A percentile compares a stretch with the other conserved stretches of the same genome.
Evolutionary conservation across 164 flowering plant genomes (phyloP).

Genomic region (Umbellularia californica): DNA sequence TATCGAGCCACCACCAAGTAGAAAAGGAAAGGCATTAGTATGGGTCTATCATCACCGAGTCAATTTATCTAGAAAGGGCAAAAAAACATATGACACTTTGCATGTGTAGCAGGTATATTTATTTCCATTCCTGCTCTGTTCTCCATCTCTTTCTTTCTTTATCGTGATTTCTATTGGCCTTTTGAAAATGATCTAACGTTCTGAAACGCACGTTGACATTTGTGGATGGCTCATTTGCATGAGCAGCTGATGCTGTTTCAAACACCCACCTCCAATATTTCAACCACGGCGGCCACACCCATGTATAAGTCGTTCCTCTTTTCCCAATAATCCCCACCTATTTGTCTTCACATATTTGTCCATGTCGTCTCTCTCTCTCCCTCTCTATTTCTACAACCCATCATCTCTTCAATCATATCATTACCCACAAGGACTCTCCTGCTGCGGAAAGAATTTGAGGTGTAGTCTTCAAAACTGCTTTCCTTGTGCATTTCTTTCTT

Average conservation of each 20-base stretch:
- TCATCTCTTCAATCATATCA: not conserved
- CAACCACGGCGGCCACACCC: not conserved
- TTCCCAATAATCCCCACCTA: not conserved
- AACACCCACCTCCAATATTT: not conserved
- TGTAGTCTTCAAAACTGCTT: not conserved
- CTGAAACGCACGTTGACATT: not conserved
- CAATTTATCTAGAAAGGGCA: too few relatives aligned
- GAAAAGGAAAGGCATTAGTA: too few relatives aligned
- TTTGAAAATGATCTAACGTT: not conserved
- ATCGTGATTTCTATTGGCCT: too few relatives aligned
- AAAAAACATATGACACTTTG: too few relatives aligned
- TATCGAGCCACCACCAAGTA: too few relatives aligned
- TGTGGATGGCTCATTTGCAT: not conserved
- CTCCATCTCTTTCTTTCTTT: too few relatives aligned
- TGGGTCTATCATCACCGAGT: too few relatives aligned
- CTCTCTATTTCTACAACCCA: not conserved
- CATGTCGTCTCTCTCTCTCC: not conserved
- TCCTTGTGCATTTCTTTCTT: not conserved
- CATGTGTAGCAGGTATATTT: too few relatives aligned
- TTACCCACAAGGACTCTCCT: too few relatives aligned
- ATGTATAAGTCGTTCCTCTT: too few relatives aligned
- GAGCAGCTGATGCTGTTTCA: not conserved
- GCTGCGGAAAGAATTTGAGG: not conserved
- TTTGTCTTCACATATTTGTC: not conserved
- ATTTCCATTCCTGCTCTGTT: too few relatives aligned